Conservation (phyloP, 2,329 filamentous ascomycete species). For the Passalora sequoiae region DNA sequence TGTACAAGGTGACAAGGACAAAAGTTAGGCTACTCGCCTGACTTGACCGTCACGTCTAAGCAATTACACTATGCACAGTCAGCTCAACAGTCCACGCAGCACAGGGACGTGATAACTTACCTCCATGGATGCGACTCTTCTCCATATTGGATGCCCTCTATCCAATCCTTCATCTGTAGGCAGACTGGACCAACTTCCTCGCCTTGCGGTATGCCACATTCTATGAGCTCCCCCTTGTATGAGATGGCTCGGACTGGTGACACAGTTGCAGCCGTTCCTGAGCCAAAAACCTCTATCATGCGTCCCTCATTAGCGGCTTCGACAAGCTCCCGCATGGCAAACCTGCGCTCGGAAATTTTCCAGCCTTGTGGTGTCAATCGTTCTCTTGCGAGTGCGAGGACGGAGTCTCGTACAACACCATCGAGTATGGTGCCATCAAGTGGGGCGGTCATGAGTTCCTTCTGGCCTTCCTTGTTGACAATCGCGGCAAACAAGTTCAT, state of each 20-base stretch:
- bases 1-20: too few relatives aligned
- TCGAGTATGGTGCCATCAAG: slow-evolving; percentile 95
- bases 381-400: slow-evolving; percentile 81
- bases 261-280: slow-evolving; percentile 91
- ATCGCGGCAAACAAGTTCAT: slow-evolving; percentile 97
- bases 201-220: slow-evolving; percentile 66
- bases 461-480: slow-evolving; percentile 81
- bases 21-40: too few relatives aligned
- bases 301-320: slow-evolving; percentile 79
- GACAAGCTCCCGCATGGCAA: slow-evolving; percentile 79
- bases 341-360: slow-evolving; percentile 82
- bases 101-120: too few relatives aligned
- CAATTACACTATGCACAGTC: too few relatives aligned
- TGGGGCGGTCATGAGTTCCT: slow-evolving; percentile 90
- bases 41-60: too few relatives aligned
- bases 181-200: slow-evolving; percentile 88
- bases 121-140: slow-evolving; percentile 92
- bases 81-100: too few relatives aligned
- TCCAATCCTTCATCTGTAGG: slow-evolving; percentile 88
- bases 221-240: slow-evolving; percentile 75
- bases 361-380: slow-evolving; percentile 79
- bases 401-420: slow-evolving; percentile 87
- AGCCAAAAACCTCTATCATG: slow-evolving; percentile 86
- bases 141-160: slow-evolving; percentile 90
- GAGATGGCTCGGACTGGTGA: slow-evolving; percentile 83